A percentile compares a stretch with the other conserved stretches of the same genome.
Conservation (phyloP, 441 rosid species). For the Brassica balearica region DNA sequence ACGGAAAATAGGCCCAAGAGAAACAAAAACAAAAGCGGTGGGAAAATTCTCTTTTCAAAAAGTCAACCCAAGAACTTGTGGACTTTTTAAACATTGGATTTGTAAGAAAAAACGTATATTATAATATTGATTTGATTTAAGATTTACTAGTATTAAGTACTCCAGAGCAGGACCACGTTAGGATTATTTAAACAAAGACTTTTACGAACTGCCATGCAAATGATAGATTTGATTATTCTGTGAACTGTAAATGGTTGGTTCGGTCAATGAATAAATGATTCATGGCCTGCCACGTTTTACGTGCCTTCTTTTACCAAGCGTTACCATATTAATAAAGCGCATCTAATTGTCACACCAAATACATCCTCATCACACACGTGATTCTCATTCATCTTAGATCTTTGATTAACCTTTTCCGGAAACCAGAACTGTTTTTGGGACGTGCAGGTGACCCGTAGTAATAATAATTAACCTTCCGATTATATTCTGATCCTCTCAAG, state of each 20-base stretch:
- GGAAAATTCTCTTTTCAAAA: neutral
- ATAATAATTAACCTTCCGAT: neutral
- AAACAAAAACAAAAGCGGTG: neutral
- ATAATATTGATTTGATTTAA: conserved; percentile 13
- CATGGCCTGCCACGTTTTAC: conserved; percentile 21
- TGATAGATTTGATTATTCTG: conserved; percentile 15
- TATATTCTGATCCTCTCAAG: neutral
- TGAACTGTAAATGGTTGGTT: conserved; percentile 16
- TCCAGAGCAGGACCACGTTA: conserved; percentile 12
- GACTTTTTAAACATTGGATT: neutral
- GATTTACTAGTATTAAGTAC: conserved; percentile 1
- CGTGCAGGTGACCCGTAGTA: neutral
- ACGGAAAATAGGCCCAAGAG: neutral
- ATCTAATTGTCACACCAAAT: conserved; percentile 20
- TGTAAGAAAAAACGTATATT: neutral
- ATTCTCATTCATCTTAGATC: conserved; percentile 15
- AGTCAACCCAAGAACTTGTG: neutral
- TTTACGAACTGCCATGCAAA: conserved; percentile 17
- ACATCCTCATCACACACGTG: conserved; percentile 17
- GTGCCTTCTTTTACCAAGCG: conserved; percentile 7
- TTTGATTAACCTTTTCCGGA: neutral
- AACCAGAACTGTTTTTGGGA: neutral
- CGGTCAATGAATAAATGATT: conserved; percentile 17
- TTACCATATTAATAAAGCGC: conserved; percentile 6
- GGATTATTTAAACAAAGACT: neutral